These are phyloP conservation scores for Chamaenerion angustifolium DNA, from an alignment of 345 rosid genomes.

Conservation along the genomic window DNA sequence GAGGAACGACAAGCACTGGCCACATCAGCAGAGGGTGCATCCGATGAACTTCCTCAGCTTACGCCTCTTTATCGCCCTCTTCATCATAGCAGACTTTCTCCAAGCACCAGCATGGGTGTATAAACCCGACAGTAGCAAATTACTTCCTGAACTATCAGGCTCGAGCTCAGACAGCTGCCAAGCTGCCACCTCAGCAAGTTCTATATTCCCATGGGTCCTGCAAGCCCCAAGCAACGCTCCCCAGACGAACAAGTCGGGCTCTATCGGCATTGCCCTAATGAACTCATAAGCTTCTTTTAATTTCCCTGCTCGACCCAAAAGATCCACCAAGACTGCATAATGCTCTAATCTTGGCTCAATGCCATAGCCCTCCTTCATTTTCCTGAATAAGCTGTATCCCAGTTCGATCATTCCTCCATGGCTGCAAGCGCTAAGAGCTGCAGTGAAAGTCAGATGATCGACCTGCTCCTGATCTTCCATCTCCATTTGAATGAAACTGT, in stretches of 20 bases:
- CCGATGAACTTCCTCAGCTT: constrained; percentile 33
- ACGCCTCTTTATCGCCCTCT: constrained; percentile 36
- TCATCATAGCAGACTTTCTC: constrained; percentile 35
- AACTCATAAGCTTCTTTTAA: constrained; percentile 43
- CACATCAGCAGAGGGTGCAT: no score
- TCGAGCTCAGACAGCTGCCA: constrained; percentile 50
- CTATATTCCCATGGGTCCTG: constrained; percentile 51
- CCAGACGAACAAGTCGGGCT: constrained; percentile 81
- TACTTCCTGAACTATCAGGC: constrained; percentile 54
- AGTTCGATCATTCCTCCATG: constrained; percentile 55
- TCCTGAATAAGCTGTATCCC: constrained; percentile 42
- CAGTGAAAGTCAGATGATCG: constrained; percentile 68
- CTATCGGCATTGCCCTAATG: constrained; percentile 41
- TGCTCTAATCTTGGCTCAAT: constrained; percentile 66
- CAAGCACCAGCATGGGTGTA: constrained; percentile 55
- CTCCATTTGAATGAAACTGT: constrained; percentile 58
- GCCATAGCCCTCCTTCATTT: constrained; percentile 52
- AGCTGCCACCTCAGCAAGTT: constrained; percentile 60
- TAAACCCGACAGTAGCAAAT: constrained; percentile 34
- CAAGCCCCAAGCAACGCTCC: constrained; percentile 86
- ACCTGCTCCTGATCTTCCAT: constrained; percentile 28
- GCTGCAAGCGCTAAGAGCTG: constrained; percentile 73
- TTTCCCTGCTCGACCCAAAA: constrained; percentile 68
- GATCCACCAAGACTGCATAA: constrained; percentile 74
- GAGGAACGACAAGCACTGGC: no score